Conservation (phyloP, 2,329 filamentous ascomycete species). For the Claviceps purpurea region DNA sequence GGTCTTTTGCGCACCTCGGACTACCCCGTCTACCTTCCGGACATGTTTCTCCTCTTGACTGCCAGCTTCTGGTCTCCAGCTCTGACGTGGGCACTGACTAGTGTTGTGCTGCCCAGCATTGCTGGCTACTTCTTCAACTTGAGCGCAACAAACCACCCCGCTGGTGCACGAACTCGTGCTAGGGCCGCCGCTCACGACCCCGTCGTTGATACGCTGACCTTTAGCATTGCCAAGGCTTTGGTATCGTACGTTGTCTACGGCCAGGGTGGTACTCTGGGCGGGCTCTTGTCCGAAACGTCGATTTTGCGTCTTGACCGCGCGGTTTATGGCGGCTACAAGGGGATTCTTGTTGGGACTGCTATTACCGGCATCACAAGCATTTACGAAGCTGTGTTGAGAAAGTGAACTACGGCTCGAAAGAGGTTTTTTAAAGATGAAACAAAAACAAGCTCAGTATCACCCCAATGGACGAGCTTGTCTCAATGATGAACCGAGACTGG, state of each 20-base stretch:
- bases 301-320: constrained; percentile 51
- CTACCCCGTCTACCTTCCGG: constrained; percentile 56
- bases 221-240: constrained; percentile 79
- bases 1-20: constrained; percentile 39
- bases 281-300: constrained; percentile 44
- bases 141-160: constrained; percentile 36
- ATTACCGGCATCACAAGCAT: constrained; percentile 57
- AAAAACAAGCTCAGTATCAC: not conserved
- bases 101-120: constrained; percentile 53
- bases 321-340: constrained; percentile 59
- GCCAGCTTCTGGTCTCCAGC: constrained; percentile 74
- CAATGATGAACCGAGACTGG: too few relatives aligned
- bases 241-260: constrained; percentile 70
- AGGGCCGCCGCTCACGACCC: constrained; percentile 32
- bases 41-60: constrained; percentile 67
- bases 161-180: constrained; percentile 28
- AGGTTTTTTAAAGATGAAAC: not conserved
- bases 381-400: constrained; percentile 66
- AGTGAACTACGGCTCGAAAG: constrained; percentile 23
- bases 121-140: constrained; percentile 88
- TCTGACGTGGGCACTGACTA: constrained; percentile 63
- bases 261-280: constrained; percentile 48
- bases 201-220: constrained; percentile 71
- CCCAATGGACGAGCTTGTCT: too few relatives aligned
- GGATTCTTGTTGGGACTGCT: constrained; percentile 52